phyloP scores from a whole-genome alignment of 352 stramenopile genomes.

The Pythium oligandrum region DNA sequence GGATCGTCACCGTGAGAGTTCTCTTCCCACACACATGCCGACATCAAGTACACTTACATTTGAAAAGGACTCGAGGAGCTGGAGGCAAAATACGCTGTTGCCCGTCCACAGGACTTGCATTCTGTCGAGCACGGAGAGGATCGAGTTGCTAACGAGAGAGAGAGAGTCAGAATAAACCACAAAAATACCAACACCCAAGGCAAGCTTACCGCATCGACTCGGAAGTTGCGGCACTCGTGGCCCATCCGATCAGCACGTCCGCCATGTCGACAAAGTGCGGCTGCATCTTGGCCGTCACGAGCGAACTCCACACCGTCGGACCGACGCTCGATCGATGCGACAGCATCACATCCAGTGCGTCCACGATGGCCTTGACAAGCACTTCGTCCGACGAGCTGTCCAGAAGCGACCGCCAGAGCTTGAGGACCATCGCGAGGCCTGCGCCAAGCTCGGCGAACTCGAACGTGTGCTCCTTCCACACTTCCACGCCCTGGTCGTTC shows the following conservation, averaged over 20 bases:
- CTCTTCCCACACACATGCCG: no score
- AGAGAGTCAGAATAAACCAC: conserved; percentile 1
- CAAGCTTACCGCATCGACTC: conserved; percentile 14
- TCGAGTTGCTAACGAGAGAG: conserved; percentile 12
- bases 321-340: conserved; percentile 9
- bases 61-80: conserved; percentile 23
- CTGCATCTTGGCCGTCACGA: conserved; percentile 20
- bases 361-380: conserved; percentile 16
- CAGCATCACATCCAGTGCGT: conserved; percentile 13
- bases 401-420: conserved; percentile 20
- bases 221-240: conserved; percentile 18
- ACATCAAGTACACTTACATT: conserved; percentile 17
- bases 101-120: conserved; percentile 25
- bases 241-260: conserved; percentile 29
- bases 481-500: not conserved
- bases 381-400: conserved; percentile 18
- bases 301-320: conserved; percentile 8
- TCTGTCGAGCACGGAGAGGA: conserved; percentile 21
- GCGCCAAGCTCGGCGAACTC: conserved; percentile 21
- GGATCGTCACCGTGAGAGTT: not conserved
- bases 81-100: conserved; percentile 28
- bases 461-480: conserved; percentile 14
- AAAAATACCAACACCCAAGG: not conserved
- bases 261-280: conserved; percentile 28
- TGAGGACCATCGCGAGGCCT: conserved; percentile 10